Evolutionary conservation across 805 yeast species (phyloP), one percentile per base, ranked within the genome.

Genomic region (Sugiyamaella lignohabitans): DNA sequence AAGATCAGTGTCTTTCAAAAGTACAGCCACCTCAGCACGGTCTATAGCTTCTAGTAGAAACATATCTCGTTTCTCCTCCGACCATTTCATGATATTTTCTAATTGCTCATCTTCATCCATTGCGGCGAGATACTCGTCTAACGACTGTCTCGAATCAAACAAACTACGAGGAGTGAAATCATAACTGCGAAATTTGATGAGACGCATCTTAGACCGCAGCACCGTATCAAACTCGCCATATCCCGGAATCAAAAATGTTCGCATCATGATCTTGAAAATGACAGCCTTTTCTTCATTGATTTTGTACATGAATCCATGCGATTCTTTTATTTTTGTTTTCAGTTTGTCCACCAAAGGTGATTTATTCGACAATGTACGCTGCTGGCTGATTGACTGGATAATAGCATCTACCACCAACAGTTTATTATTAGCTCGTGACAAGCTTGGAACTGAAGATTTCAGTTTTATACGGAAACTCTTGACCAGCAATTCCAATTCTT

Each of bases 171-270:
- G 59, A 2, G 54, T 34, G 14, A 29, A 14, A 5, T 50, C 50
- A 38, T 58, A 59, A 14, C 42, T 32, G 4, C 37, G 43, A 43
- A 57, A 60, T 8, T 45, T 22, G n/a, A 56, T 51, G 42, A 57
- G 46, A 6, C 48, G 41, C 63, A 60, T 59, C 20, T 54, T 54
- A 4, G 58, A 40, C 6, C 59, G 41, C 4, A 53, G 46, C 1
- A 60, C 43, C 6, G 42, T 37, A 20, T 59, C 60, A 17, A 57
- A 37, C 1, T 50, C 40, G 1, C 58, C 52, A 18, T 52, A 51
- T 2, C 61, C 52, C 2, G 64, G 62, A 36, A 41, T 45, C 30
- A 61, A 37, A 21, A 51, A 58, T 42, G 53, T 32, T 36, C 48
- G 45, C 43, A 56, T 49, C 37, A 57, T 43, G 10, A 49, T 20